phyloP scores from a whole-genome alignment of 169 alveolate species.

The Perkinsus olseni region DNA sequence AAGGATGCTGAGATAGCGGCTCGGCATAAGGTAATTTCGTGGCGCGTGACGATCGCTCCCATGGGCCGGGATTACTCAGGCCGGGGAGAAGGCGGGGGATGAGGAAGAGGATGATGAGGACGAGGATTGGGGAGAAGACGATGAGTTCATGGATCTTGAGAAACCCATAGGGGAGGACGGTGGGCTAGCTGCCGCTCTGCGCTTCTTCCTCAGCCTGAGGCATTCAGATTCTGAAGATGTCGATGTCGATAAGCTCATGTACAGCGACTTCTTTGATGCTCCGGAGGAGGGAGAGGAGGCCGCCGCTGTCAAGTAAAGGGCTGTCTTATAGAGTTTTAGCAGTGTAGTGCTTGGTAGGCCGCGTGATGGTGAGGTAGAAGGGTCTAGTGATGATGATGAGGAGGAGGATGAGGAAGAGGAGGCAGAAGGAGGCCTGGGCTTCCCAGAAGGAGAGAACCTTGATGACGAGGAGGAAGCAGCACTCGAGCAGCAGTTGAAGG shows the following conservation, averaged over 20 bases:
- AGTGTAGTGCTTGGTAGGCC: too few relatives aligned
- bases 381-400: neutral
- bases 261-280: neutral
- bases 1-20: neutral
- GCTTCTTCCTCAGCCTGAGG: too few relatives aligned
- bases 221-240: neutral
- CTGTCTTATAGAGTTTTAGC: too few relatives aligned
- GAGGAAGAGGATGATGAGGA: neutral
- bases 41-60: neutral
- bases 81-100: neutral
- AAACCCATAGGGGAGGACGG: neutral
- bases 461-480: slow-evolving; percentile 6
- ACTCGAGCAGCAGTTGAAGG: neutral
- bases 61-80: neutral
- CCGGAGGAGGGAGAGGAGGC: neutral
- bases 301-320: too few relatives aligned
- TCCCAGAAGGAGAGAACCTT: neutral
- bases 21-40: neutral
- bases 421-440: neutral
- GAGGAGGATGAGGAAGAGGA: neutral
- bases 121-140: neutral
- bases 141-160: neutral
- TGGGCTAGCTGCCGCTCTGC: neutral
- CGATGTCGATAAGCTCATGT: neutral
- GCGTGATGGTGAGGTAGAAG: neutral